Conservation (phyloP, 2,329 filamentous ascomycete genomes). For the Colletotrichum spinosum region DNA sequence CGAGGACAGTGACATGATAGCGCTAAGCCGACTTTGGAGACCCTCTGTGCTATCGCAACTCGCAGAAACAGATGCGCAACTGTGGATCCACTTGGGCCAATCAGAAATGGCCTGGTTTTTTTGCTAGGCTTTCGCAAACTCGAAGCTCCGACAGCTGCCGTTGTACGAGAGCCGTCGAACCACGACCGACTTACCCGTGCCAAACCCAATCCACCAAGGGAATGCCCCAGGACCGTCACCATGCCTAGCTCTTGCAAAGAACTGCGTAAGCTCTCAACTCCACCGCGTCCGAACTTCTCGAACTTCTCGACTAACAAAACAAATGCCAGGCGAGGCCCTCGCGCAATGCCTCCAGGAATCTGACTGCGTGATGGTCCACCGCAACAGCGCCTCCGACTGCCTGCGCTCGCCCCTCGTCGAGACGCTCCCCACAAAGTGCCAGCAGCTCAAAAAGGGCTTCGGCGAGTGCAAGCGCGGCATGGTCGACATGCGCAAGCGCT, state of each 20-base stretch:
- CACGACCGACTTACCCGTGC: conserved; percentile 5
- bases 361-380: conserved; percentile 94
- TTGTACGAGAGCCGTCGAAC: conserved; percentile 11
- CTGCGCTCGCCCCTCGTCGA: conserved; percentile 85
- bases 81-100: conserved; percentile 20
- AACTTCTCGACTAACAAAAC: neutral
- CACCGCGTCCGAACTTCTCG: neutral
- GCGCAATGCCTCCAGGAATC: conserved; percentile 96
- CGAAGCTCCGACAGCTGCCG: conserved; percentile 27
- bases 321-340: conserved; percentile 80
- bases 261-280: conserved; percentile 74
- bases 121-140: conserved; percentile 41
- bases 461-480: conserved; percentile 95
- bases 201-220: conserved; percentile 15
- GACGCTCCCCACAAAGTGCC: conserved; percentile 86
- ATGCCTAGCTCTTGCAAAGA: conserved; percentile 99
- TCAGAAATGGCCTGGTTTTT: conserved; percentile 12
- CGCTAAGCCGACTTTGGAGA: conserved; percentile 14
- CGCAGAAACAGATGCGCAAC: conserved; percentile 30
- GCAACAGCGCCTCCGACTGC: conserved; percentile 88
- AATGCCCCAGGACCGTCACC: conserved; percentile 44
- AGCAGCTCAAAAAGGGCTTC: conserved; percentile 92
- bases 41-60: conserved; percentile 24
- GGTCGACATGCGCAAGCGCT: conserved; percentile 99
- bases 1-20: neutral